Evolutionary conservation across 1,284 basidiomycete genomes (phyloP).

Genomic region (Ganoderma boninense): DNA sequence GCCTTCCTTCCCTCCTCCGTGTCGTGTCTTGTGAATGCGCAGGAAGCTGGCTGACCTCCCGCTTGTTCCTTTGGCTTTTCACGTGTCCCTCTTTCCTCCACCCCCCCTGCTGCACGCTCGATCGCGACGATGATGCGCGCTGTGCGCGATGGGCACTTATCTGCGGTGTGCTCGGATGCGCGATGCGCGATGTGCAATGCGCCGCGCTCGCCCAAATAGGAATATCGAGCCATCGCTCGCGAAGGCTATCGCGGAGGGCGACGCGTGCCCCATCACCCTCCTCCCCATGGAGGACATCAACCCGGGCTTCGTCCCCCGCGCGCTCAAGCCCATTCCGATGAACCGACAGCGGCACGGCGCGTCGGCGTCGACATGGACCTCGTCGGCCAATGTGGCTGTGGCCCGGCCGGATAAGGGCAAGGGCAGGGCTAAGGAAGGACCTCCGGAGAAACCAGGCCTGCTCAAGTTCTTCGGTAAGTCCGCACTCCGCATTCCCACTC

Average conservation of each 20-base stretch:
- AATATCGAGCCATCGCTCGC: constrained; percentile 67
- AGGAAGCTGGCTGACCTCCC: constrained; percentile 16
- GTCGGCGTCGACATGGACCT: constrained; percentile 15
- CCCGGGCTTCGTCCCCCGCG: constrained; percentile 68
- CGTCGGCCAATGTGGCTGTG: constrained; percentile 36
- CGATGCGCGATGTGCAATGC: constrained; percentile 6
- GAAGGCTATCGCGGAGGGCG: constrained; percentile 76
- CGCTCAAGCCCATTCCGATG: constrained; percentile 48
- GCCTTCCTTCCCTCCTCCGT: not conserved
- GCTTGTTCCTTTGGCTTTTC: not conserved
- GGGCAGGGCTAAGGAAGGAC: constrained; percentile 47
- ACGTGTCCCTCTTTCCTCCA: constrained; percentile 10
- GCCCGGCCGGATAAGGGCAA: constrained; percentile 42
- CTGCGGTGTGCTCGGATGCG: too few species aligned
- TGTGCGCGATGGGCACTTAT: constrained; percentile 1
- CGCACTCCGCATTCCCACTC: constrained; percentile 8
- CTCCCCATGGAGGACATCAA: constrained; percentile 84
- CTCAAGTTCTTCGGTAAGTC: constrained; percentile 71
- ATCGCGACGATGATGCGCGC: constrained; percentile 13
- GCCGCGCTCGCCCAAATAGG: constrained; percentile 46
- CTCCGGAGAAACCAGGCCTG: constrained; percentile 50
- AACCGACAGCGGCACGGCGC: constrained; percentile 13
- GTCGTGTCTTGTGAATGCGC: not conserved
- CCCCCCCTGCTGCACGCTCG: not conserved
- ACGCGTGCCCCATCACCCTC: constrained; percentile 80